Percentiles rank a stretch among this genome's conserved stretches.
Evolutionary conservation across 306 rosid species (phyloP).

Genomic region (Malus domestica): DNA sequence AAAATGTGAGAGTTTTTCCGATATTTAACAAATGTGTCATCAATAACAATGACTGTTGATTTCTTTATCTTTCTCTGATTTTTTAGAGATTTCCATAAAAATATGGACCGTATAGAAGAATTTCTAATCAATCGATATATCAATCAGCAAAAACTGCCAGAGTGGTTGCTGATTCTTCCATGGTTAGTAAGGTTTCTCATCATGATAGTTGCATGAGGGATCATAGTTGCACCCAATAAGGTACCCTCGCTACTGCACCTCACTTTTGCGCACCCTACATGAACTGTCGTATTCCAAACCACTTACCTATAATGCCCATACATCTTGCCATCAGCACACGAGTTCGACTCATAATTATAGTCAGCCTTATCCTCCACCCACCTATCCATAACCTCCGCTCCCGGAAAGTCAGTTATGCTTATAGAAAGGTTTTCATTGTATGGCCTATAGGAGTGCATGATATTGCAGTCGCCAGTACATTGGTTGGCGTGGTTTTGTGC

Average conservation of each 20-base stretch:
- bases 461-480: not conserved
- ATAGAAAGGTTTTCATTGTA: slow-evolving; percentile 26
- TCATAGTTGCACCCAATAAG: slow-evolving; percentile 54
- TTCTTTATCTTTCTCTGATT: too few relatives aligned
- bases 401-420: slow-evolving; percentile 1
- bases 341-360: slow-evolving; percentile 28
- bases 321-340: slow-evolving; percentile 5
- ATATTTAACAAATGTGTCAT: too few relatives aligned
- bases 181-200: slow-evolving; percentile 28
- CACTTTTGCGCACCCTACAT: slow-evolving; percentile 8
- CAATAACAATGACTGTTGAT: too few relatives aligned
- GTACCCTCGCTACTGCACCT: slow-evolving; percentile 32
- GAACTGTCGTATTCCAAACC: not conserved
- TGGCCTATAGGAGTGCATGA: slow-evolving; percentile 14
- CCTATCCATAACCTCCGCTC: slow-evolving; percentile 13
- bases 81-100: too few relatives aligned
- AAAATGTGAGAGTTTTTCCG: too few relatives aligned
- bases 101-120: too few relatives aligned
- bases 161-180: not conserved
- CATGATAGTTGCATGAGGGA: slow-evolving; percentile 46
- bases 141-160: not conserved
- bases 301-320: slow-evolving; percentile 43
- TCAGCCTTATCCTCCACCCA: slow-evolving; percentile 37
- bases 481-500: slow-evolving; percentile 16
- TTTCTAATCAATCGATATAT: not conserved